Conservation (phyloP, 495 filamentous ascomycete genomes). For the Sabuloglossum arenarium region DNA sequence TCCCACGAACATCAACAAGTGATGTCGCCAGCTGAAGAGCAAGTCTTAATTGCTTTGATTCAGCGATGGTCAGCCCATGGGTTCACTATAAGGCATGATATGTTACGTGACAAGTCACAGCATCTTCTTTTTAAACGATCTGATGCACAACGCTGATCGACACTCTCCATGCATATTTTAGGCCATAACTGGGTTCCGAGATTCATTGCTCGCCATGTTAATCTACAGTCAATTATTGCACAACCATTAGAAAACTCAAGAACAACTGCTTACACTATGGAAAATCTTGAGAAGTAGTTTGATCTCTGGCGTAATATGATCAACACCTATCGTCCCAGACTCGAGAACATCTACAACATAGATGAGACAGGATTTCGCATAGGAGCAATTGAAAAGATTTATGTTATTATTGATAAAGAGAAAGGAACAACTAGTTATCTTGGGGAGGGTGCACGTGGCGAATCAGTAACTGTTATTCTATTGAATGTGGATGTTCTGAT, state of each 20-base stretch:
- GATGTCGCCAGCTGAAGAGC: neutral
- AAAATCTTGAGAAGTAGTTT: neutral
- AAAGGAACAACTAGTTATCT: neutral
- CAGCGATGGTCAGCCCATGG: neutral
- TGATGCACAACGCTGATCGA: neutral
- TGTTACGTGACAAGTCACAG: neutral
- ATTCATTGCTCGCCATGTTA: neutral
- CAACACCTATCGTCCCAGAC: neutral
- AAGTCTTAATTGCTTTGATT: neutral
- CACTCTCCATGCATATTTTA: neutral
- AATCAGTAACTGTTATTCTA: conserved; percentile 7
- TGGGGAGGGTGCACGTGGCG: neutral
- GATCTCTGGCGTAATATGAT: neutral
- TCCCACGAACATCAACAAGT: no score
- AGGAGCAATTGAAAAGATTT: neutral
- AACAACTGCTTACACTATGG: neutral
- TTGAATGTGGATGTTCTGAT: conserved; percentile 6
- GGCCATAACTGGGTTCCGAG: neutral
- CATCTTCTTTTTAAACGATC: neutral
- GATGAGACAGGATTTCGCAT: no score
- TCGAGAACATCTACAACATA: neutral
- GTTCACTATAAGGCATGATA: neutral
- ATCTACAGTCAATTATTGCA: neutral
- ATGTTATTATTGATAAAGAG: neutral
- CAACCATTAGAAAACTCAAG: neutral